Evolutionary conservation across 768 basidiomycete species (phyloP).

Genomic region (Boletus reticuloceps): DNA sequence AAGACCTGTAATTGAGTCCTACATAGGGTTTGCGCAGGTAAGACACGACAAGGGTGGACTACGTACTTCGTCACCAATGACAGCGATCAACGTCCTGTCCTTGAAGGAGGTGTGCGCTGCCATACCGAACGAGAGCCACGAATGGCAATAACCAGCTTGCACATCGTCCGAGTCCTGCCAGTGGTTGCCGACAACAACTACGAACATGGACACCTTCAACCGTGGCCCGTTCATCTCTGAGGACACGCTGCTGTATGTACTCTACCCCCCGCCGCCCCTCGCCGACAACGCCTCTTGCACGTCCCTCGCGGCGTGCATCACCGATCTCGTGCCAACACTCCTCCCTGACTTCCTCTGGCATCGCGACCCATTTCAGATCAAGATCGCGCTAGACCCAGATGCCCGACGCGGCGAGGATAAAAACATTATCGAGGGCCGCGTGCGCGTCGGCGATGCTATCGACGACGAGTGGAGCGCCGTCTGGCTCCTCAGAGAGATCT

Average conservation of each 20-base stretch:
- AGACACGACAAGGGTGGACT: neutral
- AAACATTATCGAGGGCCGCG: slow-evolving; percentile 75
- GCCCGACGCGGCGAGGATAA: slow-evolving; percentile 25
- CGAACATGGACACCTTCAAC: slow-evolving; percentile 66
- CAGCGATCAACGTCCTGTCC: slow-evolving; percentile 86
- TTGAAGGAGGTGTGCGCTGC: slow-evolving; percentile 57
- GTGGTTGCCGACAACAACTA: neutral
- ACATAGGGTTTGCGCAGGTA: slow-evolving; percentile 10
- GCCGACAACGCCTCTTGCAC: slow-evolving; percentile 60
- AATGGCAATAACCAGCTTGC: slow-evolving; percentile 11
- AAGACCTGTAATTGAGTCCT: slow-evolving; percentile 98
- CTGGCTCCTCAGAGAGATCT: slow-evolving; percentile 81
- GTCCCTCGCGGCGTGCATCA: slow-evolving; percentile 67
- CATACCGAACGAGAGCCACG: slow-evolving; percentile 35
- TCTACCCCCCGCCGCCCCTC: slow-evolving; percentile 58
- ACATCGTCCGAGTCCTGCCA: too few species aligned
- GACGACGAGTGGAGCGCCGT: slow-evolving; percentile 98
- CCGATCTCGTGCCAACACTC: slow-evolving; percentile 48
- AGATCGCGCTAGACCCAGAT: slow-evolving; percentile 52
- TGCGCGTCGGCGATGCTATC: slow-evolving; percentile 94
- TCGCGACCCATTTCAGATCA: slow-evolving; percentile 78
- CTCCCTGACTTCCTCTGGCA: slow-evolving; percentile 78
- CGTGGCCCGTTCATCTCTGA: slow-evolving; percentile 77
- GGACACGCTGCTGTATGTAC: slow-evolving; percentile 76
- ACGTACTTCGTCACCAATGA: slow-evolving; percentile 94